Conservation (phyloP, 2,329 filamentous ascomycete genomes). For the Fusarium graminum region DNA sequence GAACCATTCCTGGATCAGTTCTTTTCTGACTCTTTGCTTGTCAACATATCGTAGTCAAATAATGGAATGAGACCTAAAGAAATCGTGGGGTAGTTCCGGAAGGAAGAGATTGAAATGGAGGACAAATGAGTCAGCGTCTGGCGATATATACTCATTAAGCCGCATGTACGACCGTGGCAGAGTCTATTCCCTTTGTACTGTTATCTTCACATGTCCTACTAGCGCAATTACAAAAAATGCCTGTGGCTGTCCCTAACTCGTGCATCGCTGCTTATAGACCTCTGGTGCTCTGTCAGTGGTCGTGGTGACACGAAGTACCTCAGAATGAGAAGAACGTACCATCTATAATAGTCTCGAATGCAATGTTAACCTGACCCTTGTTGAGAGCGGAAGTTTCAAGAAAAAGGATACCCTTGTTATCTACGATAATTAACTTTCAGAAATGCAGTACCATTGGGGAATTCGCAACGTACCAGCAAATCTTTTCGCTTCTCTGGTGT, state of each 20-base stretch:
- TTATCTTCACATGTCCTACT: not conserved
- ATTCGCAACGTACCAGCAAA: conserved; percentile 7
- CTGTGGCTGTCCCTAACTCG: accelerated
- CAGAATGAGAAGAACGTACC: not conserved
- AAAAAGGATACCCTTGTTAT: conserved; percentile 8
- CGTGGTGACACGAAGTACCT: not conserved
- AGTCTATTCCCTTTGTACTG: not conserved
- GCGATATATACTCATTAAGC: too few species aligned
- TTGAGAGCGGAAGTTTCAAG: conserved; percentile 5
- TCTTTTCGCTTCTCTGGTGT: not conserved
- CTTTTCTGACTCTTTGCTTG: conserved; percentile 41
- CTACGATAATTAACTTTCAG: accelerated
- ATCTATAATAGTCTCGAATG: not conserved
- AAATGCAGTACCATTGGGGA: accelerated
- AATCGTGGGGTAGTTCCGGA: too few species aligned
- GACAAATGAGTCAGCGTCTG: too few species aligned
- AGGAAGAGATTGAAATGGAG: too few species aligned
- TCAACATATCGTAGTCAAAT: conserved; percentile 25
- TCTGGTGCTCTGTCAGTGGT: not conserved
- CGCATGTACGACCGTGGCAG: not conserved
- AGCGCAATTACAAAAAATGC: not conserved
- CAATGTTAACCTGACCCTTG: not conserved
- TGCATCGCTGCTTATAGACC: not conserved
- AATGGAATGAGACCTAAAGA: too few species aligned
- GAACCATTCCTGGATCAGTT: conserved; percentile 44